Percentiles rank a stretch among this genome's conserved stretches.
phyloP scores from a whole-genome alignment of 352 stramenopile species.

The Bremia lactucae region DNA sequence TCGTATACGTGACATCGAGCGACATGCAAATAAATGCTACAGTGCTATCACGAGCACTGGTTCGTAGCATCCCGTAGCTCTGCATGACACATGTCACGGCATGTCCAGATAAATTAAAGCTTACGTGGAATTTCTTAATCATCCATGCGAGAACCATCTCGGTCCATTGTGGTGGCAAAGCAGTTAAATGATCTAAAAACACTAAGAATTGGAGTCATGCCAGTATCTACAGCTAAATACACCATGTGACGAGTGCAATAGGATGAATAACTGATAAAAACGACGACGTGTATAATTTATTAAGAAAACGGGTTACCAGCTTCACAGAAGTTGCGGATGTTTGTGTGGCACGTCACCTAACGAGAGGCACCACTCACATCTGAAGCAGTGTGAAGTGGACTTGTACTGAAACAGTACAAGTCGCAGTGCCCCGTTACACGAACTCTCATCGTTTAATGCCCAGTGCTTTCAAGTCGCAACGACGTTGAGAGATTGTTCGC shows the following conservation, averaged over 20 bases:
- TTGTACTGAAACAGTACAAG: conserved; percentile 23
- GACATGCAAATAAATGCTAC: conserved; percentile 41
- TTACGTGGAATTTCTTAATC: conserved; percentile 24
- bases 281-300: no score
- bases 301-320: no score
- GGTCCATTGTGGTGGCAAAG: conserved; percentile 17
- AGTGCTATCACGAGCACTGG: conserved; percentile 30
- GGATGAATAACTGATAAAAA: no score
- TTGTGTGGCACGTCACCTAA: no score
- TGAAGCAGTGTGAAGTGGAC: conserved; percentile 4
- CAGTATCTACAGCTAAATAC: conserved; percentile 54
- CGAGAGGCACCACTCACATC: no score
- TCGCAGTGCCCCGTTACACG: conserved; percentile 24
- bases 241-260: conserved; percentile 53
- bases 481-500: no score
- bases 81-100: conserved; percentile 31
- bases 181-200: conserved; percentile 41
- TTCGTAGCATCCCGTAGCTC: conserved; percentile 39
- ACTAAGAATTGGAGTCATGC: conserved; percentile 66
- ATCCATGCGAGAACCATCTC: conserved; percentile 6
- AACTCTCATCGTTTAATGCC: no score
- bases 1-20: no score
- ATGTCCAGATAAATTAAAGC: conserved; percentile 45
- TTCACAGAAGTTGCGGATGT: no score
- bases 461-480: no score